Base-by-base conservation (phyloP, 2,329 filamentous ascomycete species). In the Epichloe sylvatica region DNA sequence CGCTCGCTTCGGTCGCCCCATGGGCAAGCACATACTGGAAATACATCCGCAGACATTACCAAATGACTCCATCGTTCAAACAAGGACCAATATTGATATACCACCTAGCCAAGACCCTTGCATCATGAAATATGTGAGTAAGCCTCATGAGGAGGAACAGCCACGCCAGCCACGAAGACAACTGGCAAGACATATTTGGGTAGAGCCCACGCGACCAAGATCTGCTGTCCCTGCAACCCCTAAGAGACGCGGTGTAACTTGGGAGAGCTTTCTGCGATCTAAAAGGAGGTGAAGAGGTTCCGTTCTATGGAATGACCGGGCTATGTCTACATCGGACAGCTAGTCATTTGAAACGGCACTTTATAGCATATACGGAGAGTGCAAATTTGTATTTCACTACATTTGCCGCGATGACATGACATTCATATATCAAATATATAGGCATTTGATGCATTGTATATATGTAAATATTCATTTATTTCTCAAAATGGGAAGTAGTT, bases 91-190 rank as follows among this genome's bases (percentile, higher is more conserved):
- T 17, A 49, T 54, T 1, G 58, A 56, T 11, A 48, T 64, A 33
- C 69, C 69, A 7, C 68, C 69, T 5, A 71, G 68, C 38, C 69
- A 71, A 51, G 65, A 71, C 36, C 57, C 55, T 4, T 55, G 52
- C 6, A 59, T 69, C 9, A 59, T 65, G 53, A 61, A 52, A 17
- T 60, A 62, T 37, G 55, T 67, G 41, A 50, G 36, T 3, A 50
- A 49, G 9, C 46, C 46, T 3, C 39, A 52, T n/a, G 38, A 53
- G 39, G 35, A 49, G n/a, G 19, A 46, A 33, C n/a, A 52, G 17
- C 44, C 45, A 23, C 46, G 41, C 38, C 46, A 41, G 12, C 56
- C 56, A 13, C 50, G 45, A 33, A 53, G 50, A 30, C 36, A 43
- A 37, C 40, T 48, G 2, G 50, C 54, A 15, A 44, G 52, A 23